Evolutionary conservation across 2,329 filamentous ascomycete species (phyloP).

Genomic region (Xylaria sp.): DNA sequence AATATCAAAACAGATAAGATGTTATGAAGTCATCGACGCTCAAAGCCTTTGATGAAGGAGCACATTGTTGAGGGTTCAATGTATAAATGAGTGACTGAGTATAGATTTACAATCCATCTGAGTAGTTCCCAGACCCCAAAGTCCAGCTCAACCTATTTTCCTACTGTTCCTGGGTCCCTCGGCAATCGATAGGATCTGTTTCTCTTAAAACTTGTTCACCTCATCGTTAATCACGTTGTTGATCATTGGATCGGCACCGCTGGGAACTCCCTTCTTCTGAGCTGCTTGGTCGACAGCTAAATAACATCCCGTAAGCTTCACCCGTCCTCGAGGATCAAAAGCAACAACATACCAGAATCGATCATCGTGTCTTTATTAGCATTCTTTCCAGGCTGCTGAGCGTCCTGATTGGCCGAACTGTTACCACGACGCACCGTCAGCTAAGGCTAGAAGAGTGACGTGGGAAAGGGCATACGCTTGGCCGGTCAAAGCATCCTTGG

Average conservation of each 20-base stretch:
- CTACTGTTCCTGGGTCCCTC: too few relatives aligned
- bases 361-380: conserved; percentile 38
- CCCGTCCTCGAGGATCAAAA: not conserved
- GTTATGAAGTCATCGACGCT: too few relatives aligned
- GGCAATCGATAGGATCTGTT: too few relatives aligned
- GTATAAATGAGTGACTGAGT: too few relatives aligned
- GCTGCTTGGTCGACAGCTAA: conserved; percentile 38
- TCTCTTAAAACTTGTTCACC: conserved; percentile 34
- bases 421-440: not conserved
- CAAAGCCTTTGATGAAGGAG: too few relatives aligned
- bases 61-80: too few relatives aligned
- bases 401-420: conserved; percentile 37
- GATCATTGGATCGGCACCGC: conserved; percentile 37
- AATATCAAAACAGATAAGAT: too few relatives aligned
- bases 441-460: not conserved
- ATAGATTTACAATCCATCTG: too few relatives aligned
- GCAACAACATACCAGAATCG: conserved; percentile 35
- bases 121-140: too few relatives aligned
- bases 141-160: too few relatives aligned
- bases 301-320: conserved; percentile 1
- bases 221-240: conserved; percentile 41
- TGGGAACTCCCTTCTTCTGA: conserved; percentile 38
- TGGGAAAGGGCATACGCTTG: conserved; percentile 23
- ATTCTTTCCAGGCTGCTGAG: conserved; percentile 30
- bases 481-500: conserved; percentile 37